phyloP scores from a whole-genome alignment of 2,329 filamentous ascomycete genomes.

The Paecilomyces niveus region DNA sequence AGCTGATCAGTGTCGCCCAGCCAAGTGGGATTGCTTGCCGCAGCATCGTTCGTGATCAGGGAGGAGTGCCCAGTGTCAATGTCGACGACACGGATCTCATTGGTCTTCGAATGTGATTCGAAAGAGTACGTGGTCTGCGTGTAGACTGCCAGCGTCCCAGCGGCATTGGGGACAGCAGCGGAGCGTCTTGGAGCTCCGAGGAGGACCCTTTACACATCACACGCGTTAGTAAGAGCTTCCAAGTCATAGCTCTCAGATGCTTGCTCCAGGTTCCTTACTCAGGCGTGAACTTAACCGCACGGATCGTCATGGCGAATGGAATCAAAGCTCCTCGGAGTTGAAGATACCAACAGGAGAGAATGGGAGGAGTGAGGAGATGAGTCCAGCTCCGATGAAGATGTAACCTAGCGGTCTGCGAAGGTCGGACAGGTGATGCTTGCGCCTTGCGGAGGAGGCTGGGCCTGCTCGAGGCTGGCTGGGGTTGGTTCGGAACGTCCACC shows the following conservation, averaged over 20 bases:
- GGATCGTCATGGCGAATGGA: slow-evolving; percentile 27
- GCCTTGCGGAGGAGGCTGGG: background rate
- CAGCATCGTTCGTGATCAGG: slow-evolving; percentile 38
- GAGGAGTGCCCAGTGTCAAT: slow-evolving; percentile 33
- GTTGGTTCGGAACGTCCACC: background rate
- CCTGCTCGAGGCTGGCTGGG: background rate
- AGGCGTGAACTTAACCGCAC: slow-evolving; percentile 35
- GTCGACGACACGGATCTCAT: slow-evolving; percentile 40
- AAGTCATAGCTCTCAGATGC: background rate
- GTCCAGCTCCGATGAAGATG: background rate
- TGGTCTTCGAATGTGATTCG: slow-evolving; percentile 40
- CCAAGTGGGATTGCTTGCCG: slow-evolving; percentile 42
- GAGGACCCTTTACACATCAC: slow-evolving; percentile 29
- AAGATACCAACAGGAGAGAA: background rate
- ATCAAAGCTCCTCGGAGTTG: background rate
- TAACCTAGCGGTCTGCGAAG: background rate
- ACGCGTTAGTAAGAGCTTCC: background rate
- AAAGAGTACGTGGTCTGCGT: slow-evolving; percentile 45
- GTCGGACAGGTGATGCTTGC: background rate
- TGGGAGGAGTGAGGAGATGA: background rate
- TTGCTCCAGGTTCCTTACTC: slow-evolving; percentile 22
- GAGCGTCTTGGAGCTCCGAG: slow-evolving; percentile 41
- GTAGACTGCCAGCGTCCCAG: slow-evolving; percentile 41
- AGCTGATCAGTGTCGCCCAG: slow-evolving; percentile 36
- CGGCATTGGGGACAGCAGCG: slow-evolving; percentile 36